A percentile compares a stretch with the other conserved stretches of the same genome.
Evolutionary conservation across 176 grass and related monocot species (phyloP).

Genomic region (Carex littledalei): DNA sequence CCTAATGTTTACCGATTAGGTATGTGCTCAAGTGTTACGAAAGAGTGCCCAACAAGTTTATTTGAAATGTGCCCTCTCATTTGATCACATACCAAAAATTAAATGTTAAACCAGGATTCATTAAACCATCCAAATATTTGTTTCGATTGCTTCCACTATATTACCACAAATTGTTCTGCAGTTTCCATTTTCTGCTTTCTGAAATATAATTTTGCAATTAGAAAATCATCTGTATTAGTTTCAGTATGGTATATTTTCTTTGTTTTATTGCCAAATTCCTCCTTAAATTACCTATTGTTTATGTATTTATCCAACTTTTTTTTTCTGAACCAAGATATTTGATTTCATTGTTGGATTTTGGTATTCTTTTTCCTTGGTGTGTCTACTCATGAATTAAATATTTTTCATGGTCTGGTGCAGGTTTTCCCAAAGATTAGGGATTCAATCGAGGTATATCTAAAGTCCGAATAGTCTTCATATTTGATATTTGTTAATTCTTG

Average conservation of each 20-base stretch:
- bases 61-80: background rate
- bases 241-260: background rate
- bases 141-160: background rate
- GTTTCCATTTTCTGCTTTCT: background rate
- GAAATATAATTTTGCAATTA: background rate
- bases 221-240: background rate
- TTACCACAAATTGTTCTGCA: background rate
- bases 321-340: background rate
- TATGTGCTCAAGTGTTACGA: background rate
- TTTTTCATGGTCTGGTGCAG: slow-evolving; percentile 29
- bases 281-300: background rate
- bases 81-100: background rate
- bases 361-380: background rate
- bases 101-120: background rate
- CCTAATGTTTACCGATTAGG: background rate
- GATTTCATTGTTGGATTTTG: background rate
- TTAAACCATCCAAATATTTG: background rate
- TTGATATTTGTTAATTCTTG: slow-evolving; percentile 9
- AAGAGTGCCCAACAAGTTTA: background rate
- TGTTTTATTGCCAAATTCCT: background rate
- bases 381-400: background rate
- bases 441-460: slow-evolving; percentile 58
- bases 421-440: slow-evolving; percentile 89
- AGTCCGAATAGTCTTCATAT: slow-evolving; percentile 9
- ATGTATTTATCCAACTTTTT: background rate